phyloP scores from a whole-genome alignment of 192 early-diverging fungal genomes.

The Backusella tarrabulga region DNA sequence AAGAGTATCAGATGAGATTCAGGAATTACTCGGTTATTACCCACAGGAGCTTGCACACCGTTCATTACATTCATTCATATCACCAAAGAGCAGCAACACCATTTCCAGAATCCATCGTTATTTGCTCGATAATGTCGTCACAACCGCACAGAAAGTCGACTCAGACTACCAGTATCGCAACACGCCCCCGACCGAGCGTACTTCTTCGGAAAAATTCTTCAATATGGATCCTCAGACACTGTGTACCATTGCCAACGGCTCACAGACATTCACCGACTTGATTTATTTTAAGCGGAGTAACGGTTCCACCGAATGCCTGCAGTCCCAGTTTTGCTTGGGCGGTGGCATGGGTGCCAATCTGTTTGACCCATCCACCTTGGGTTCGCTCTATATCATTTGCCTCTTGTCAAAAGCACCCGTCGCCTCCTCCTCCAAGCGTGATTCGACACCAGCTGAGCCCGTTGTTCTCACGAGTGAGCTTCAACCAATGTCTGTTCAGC shows the following conservation, averaged over 20 bases:
- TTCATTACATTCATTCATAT: constrained; percentile 41
- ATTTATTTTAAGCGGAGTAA: constrained; percentile 38
- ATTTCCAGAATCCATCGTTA: constrained; percentile 32
- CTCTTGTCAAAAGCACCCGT: constrained; percentile 6
- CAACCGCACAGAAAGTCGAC: constrained; percentile 22
- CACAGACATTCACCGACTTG: constrained; percentile 44
- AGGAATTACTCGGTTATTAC: constrained; percentile 47
- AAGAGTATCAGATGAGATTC: constrained; percentile 48
- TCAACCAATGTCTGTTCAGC: not conserved
- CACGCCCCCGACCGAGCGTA: constrained; percentile 20
- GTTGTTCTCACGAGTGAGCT: not conserved
- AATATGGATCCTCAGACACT: constrained; percentile 16
- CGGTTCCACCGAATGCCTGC: constrained; percentile 43
- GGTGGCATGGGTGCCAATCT: constrained; percentile 56
- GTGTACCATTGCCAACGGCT: constrained; percentile 38
- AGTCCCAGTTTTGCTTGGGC: constrained; percentile 47
- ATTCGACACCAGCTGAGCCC: not conserved
- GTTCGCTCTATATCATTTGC: constrained; percentile 45
- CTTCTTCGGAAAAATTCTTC: constrained; percentile 31
- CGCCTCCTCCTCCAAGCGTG: not conserved
- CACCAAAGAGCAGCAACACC: constrained; percentile 36
- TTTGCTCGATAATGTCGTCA: constrained; percentile 41
- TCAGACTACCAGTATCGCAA: constrained; percentile 9
- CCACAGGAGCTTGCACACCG: constrained; percentile 49
- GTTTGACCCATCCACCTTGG: constrained; percentile 35